Conservation (phyloP, 306 rosid genomes). For the Lithocarpus polystachyus region DNA sequence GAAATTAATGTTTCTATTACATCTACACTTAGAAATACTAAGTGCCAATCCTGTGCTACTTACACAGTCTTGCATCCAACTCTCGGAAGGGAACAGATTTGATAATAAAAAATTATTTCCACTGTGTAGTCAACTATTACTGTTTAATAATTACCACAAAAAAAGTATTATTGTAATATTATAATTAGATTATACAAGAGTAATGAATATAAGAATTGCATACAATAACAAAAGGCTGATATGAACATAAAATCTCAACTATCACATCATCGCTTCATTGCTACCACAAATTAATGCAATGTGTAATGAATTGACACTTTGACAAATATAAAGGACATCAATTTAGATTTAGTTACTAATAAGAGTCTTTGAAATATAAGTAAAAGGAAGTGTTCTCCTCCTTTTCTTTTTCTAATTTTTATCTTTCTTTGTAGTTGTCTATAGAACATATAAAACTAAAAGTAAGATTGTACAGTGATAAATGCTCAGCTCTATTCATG, state of each 20-base stretch:
- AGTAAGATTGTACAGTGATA: neutral
- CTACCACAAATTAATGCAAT: neutral
- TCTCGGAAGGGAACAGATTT: too few relatives aligned
- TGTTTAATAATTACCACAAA: too few relatives aligned
- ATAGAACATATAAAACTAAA: neutral
- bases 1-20: too few relatives aligned
- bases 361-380: neutral
- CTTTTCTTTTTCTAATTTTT: neutral
- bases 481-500: neutral
- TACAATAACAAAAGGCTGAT: neutral
- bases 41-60: too few relatives aligned
- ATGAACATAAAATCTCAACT: neutral
- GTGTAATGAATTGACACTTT: neutral
- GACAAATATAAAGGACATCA: neutral
- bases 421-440: conserved; percentile 5
- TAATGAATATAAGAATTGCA: too few relatives aligned
- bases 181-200: too few relatives aligned
- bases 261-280: neutral
- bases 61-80: too few relatives aligned
- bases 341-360: neutral
- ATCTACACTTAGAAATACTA: too few relatives aligned
- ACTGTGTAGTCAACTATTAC: too few relatives aligned
- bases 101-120: too few relatives aligned
- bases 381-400: neutral
- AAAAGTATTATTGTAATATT: too few relatives aligned